Conservation (phyloP, 192 early-diverging fungal genomes). For the Allomyces macrogynus region DNA sequence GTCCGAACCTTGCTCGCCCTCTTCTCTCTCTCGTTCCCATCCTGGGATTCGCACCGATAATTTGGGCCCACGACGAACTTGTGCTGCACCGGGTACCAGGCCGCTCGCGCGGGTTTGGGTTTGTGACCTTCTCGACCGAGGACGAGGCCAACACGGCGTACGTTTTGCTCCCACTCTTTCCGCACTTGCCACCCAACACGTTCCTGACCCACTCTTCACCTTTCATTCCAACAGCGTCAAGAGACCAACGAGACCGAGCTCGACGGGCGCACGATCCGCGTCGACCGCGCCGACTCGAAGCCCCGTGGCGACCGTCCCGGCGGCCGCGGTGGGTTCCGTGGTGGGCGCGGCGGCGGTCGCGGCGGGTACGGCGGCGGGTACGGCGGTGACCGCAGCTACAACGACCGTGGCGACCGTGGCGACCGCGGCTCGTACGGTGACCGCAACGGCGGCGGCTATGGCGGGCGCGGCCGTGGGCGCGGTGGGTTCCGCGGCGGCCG, state of each 20-base stretch:
- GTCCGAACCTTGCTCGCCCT: no score
- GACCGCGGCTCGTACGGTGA: not conserved
- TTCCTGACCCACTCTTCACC: not conserved
- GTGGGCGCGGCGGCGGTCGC: slow-evolving; percentile 5
- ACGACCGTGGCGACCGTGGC: not conserved
- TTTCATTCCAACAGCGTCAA: slow-evolving; percentile 4
- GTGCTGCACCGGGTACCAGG: slow-evolving; percentile 7
- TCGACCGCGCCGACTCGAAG: slow-evolving; percentile 27
- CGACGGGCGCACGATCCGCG: slow-evolving; percentile 31
- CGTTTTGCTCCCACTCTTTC: not conserved
- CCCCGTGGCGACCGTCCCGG: slow-evolving; percentile 4
- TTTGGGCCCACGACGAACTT: no score
- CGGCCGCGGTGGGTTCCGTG: slow-evolving; percentile 10
- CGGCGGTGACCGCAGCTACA: slow-evolving; percentile 6
- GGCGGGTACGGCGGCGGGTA: slow-evolving; percentile 8
- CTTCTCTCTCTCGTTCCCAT: no score
- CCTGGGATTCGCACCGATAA: no score
- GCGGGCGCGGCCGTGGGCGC: slow-evolving; percentile 5
- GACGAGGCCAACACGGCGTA: slow-evolving; percentile 14
- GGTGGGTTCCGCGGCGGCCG: slow-evolving; percentile 1
- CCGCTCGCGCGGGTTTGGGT: slow-evolving; percentile 36
- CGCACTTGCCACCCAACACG: not conserved
- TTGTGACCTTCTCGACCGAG: slow-evolving; percentile 21
- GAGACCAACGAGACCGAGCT: slow-evolving; percentile 31
- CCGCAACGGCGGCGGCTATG: slow-evolving; percentile 1